A percentile compares a stretch with the other conserved stretches of the same genome.
phyloP scores from a whole-genome alignment of 2,329 filamentous ascomycete genomes.

The Monosporascus sp. region DNA sequence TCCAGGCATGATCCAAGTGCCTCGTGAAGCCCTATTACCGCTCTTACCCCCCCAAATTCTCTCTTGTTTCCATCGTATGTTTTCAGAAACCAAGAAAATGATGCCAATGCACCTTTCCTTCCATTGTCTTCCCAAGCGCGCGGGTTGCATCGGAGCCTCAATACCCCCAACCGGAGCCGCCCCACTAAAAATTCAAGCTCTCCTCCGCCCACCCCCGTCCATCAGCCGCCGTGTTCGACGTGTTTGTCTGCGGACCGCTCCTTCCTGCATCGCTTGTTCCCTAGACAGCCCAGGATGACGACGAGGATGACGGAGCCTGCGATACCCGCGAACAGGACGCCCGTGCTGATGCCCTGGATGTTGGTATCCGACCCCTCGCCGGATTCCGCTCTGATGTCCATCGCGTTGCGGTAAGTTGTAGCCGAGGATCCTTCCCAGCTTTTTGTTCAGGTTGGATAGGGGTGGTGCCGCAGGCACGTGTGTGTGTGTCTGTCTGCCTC shows the following conservation, averaged over 20 bases:
- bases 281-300: constrained; percentile 15
- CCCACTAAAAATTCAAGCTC: background rate
- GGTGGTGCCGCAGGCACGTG: background rate
- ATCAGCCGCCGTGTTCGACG: background rate
- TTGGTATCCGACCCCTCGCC: background rate
- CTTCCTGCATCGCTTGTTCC: background rate
- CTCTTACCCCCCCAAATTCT: no score
- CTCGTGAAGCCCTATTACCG: no score
- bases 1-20: no score
- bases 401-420: background rate
- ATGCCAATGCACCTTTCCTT: no score
- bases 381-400: background rate
- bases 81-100: no score
- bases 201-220: background rate
- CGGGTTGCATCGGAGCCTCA: no score
- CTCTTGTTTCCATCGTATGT: no score
- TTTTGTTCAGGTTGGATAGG: background rate
- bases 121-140: no score
- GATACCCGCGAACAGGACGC: constrained; percentile 28
- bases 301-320: constrained; percentile 27
- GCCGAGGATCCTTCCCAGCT: background rate
- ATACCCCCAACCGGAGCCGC: background rate
- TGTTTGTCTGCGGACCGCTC: background rate
- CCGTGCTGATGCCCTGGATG: constrained; percentile 19
- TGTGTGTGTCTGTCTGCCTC: background rate